phyloP scores from a whole-genome alignment of 2,329 filamentous ascomycete species.

The Fusarium stilboides region DNA sequence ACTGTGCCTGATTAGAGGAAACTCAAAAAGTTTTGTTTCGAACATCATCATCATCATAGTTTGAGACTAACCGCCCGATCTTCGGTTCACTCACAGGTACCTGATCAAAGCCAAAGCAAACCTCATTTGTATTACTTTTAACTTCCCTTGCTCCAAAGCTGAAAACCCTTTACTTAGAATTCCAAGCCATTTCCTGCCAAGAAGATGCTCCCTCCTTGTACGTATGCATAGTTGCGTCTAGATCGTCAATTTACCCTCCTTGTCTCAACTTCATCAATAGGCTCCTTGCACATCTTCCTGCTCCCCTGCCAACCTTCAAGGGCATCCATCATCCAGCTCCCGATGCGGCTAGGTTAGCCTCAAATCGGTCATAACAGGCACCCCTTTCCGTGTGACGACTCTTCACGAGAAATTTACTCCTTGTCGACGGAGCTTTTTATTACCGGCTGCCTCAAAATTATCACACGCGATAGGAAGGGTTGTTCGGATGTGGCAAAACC shows the following conservation, averaged over 20 bases:
- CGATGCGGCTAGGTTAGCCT: slow-evolving; percentile 30
- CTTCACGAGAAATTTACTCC: slow-evolving; percentile 13
- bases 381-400: slow-evolving; percentile 21
- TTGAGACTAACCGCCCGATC: neutral
- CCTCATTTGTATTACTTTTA: neutral
- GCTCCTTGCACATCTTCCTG: slow-evolving; percentile 10
- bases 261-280: slow-evolving; percentile 13
- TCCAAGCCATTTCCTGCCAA: slow-evolving; percentile 24
- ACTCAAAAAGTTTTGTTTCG: slow-evolving; percentile 30
- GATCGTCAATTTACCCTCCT: slow-evolving; percentile 6
- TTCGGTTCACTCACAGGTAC: neutral
- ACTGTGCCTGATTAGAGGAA: slow-evolving; percentile 16
- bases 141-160: slow-evolving; percentile 12
- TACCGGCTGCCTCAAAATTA: slow-evolving; percentile 12
- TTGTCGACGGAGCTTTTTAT: slow-evolving; percentile 20
- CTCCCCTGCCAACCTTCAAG: slow-evolving; percentile 33
- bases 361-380: slow-evolving; percentile 8
- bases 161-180: slow-evolving; percentile 9
- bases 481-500: slow-evolving; percentile 29
- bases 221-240: slow-evolving; percentile 9
- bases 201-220: slow-evolving; percentile 13
- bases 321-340: slow-evolving; percentile 13
- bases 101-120: neutral
- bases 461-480: slow-evolving; percentile 28
- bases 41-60: slow-evolving; percentile 20